Evolutionary conservation across 345 rosid genomes (phyloP), one percentile per base, ranked within the genome.

Genomic region (Carallia pectinifolia): DNA sequence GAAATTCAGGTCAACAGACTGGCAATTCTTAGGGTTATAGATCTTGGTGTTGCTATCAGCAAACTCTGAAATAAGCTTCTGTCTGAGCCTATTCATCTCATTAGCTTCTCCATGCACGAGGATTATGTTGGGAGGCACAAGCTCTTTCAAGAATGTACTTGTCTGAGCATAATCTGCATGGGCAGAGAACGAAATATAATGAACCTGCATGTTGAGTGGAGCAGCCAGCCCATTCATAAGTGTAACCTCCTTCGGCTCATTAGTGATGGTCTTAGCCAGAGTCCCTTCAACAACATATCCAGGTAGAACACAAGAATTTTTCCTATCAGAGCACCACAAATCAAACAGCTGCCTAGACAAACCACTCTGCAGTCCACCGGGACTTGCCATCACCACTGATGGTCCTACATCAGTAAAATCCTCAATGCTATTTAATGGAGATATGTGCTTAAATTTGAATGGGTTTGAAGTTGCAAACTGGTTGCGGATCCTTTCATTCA

Each of bases 111-210:
- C 98, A 64, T 94, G 97, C 65, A 94, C 97, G 67, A 94, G 97
- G 67, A 94, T 80, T 60, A 94, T 89, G 81, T 91, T 94, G 4
- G 98, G 96, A 79, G 97, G 98, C 90, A 84, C 86, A 39, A 91
- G 91, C 83, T 94, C 98, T 72, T 80, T 91, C 81, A 94, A 79
- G 74, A 94, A 94, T 2, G 95, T 80, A 67, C 98, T 94, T 6
- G 98, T 94, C 89, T 94, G 96, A 23, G 96, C 95, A 63, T 87
- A 94, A 80, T 94, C 98, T 0, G 97, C 97, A 53, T 94, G 97
- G 64, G 98, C 98, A 62, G 96, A 91, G 81, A 91, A 94, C 0
- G 98, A 89, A 48, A 94, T 88, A 76, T 91, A 89, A 81, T 94
- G 98, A 53, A 94, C 96, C 73, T 85, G 87, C 98, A 94, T 89